phyloP scores from a whole-genome alignment of 257 asterid genomes.

The Fraxinus americana region DNA sequence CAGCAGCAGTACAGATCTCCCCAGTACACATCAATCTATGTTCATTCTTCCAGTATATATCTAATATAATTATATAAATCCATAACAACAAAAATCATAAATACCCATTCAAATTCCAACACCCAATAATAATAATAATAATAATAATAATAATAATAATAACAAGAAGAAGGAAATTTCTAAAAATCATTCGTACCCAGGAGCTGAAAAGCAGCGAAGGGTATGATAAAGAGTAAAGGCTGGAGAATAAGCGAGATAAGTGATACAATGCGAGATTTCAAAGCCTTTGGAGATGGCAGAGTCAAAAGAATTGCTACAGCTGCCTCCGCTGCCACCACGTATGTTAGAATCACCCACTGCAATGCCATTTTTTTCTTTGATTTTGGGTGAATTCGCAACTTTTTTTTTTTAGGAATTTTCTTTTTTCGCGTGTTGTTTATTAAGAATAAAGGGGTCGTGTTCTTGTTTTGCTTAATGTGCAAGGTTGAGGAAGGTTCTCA shows the following conservation, averaged over 20 bases:
- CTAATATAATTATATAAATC: slow-evolving; percentile 40
- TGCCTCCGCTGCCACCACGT: slow-evolving; percentile 86
- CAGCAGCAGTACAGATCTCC: slow-evolving; percentile 84
- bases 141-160: too few relatives aligned
- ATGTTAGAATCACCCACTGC: slow-evolving; percentile 80
- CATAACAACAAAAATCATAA: neutral
- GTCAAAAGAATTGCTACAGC: slow-evolving; percentile 68
- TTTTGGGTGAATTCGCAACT: neutral
- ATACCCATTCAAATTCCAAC: neutral
- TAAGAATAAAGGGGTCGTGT: neutral
- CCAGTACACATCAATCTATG: slow-evolving; percentile 85
- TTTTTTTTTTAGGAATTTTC: neutral
- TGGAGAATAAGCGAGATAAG: slow-evolving; percentile 71
- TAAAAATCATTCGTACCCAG: slow-evolving; percentile 45
- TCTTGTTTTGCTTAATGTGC: slow-evolving; percentile 20
- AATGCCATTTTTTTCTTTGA: slow-evolving; percentile 56
- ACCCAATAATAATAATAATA: neutral
- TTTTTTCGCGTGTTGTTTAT: neutral
- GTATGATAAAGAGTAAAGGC: slow-evolving; percentile 77
- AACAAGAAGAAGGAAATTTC: neutral
- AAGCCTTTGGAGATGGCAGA: slow-evolving; percentile 70
- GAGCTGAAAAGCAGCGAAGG: slow-evolving; percentile 88
- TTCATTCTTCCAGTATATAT: slow-evolving; percentile 91
- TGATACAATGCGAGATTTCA: slow-evolving; percentile 65
- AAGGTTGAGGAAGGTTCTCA: slow-evolving; percentile 31